Percentiles rank a stretch among this genome's conserved stretches.
Conservation (phyloP, 805 yeast species). For the Pichia gijzeniarum region DNA sequence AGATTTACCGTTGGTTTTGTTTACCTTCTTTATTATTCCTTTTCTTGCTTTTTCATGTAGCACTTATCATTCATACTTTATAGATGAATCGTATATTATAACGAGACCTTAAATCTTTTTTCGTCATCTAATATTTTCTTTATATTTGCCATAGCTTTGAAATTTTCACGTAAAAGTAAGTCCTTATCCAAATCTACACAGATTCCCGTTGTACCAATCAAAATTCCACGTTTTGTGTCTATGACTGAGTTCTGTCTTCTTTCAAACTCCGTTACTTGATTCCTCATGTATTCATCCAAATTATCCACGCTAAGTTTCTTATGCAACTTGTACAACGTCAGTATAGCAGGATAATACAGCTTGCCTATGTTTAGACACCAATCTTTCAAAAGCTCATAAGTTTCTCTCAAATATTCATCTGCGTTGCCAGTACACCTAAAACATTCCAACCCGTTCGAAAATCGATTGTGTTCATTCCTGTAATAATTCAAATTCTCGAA, state of each 20-base stretch:
- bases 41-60: too few relatives aligned
- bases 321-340: background rate
- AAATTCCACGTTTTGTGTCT: background rate
- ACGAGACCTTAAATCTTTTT: too few relatives aligned
- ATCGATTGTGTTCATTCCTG: background rate
- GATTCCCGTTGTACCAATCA: background rate
- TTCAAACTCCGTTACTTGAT: background rate
- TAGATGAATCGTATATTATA: too few relatives aligned
- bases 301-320: background rate
- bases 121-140: background rate
- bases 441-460: background rate
- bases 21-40: too few relatives aligned
- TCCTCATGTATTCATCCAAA: background rate
- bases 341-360: background rate
- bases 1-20: too few relatives aligned
- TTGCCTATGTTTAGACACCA: background rate
- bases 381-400: background rate
- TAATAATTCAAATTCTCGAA: background rate
- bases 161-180: constrained; percentile 1
- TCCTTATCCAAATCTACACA: background rate
- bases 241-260: background rate
- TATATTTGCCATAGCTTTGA: background rate
- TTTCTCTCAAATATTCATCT: background rate
- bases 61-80: too few relatives aligned
- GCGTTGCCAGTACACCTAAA: background rate